Evolutionary conservation across 1,139 yeast species (phyloP), one percentile per base, ranked within the genome.

Genomic region (Debaryomyces psychrophilus): DNA sequence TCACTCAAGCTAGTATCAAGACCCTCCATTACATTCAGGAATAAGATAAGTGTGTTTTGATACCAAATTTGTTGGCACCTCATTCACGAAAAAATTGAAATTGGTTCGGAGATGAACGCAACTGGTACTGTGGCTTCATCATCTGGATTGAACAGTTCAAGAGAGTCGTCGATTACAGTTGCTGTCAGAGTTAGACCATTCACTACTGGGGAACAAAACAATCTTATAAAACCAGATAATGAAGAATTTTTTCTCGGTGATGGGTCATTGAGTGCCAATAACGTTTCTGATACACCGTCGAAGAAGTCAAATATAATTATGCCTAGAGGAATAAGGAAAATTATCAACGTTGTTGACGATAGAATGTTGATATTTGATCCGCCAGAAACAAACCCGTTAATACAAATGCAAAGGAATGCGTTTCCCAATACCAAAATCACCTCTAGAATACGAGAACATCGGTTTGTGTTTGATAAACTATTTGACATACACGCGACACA

Each of bases 361-460:
- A 74, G 83, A 52, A 90, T 90, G 95, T 73, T 92, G 49, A 84
- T 90, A 9, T 90, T 92, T 62, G 97, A 90, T 64, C 97, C 97
- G 0, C 85, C 90, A 2, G 88, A 84, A 44, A 74, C 81, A n/a
- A 84, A 82, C 57, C 90, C 95, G 0, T 62, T 86, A 53, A 73
- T 79, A 20, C 73, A 71, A 48, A 74, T 85, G 75, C 87, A 85
- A 51, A 76, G 76, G 41, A 79, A 79, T 44, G 81, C 83, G 1
- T 75, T 85, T 48, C 82, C 85, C 22, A 64, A 64, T 38, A 54
- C 56, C 40, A 58, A 56, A 12, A 58, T 63, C 34, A 57, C 64
- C 11, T 68, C 81, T n/a, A 69, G 95, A 45, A 76, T 83, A 41
- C 68, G 87, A 51, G 96, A 90, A 59, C 90, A 87, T 57, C 71